Base-by-base conservation (phyloP, 1,284 basidiomycete genomes). In the Apiotrichum gamsii region DNA sequence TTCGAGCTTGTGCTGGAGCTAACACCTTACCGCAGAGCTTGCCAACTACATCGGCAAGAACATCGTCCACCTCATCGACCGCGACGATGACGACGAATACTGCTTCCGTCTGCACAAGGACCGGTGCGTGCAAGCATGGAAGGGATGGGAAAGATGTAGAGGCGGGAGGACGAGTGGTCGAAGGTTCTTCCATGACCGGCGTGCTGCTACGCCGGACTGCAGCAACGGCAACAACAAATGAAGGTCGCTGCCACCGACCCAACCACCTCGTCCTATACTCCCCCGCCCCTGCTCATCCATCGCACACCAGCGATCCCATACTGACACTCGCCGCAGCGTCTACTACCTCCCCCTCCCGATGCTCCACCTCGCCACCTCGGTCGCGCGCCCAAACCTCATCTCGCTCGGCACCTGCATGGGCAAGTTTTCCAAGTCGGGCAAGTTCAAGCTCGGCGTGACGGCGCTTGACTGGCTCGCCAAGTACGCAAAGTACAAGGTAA, bases 361-460 rank as follows among this genome's bases (percentile, higher is more conserved):
- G 15, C 94, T 98, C 83, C 86, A 88, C 50, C 80, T 95, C 28
- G 87, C 85, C 33, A 90, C 90, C 49, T 95, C 90, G 2, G 82
- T 98, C 41, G 89, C 91, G 18, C 82, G 93, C 34, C 87, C 87
- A 16, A 95, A 93, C 67, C 83, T 99, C 56, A 79, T 97, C 70
- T 89, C 86, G 46, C 77, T 98, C 16, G 95, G 95, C 21, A 95
- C 90, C 55, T 98, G 94, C 74, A 87, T 98, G 55, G 95, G 95
- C 61, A 97, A 97, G 72, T 99, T 98, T 74, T 87, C 83, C 65
- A 98, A 97, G 78, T 84, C 84, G 43, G 91, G 91, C 51, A 98
- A 97, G 73, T 98, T 99, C 80, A 91, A 93, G 76, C 77, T 99
- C 53, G 93, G 97, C 64, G 83, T 99, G 58, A 96, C 93, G 1